A percentile compares a stretch with the other conserved stretches of the same genome.
Conservation (phyloP, 2,329 filamentous ascomycete species). For the Cyclaneusma minus region DNA sequence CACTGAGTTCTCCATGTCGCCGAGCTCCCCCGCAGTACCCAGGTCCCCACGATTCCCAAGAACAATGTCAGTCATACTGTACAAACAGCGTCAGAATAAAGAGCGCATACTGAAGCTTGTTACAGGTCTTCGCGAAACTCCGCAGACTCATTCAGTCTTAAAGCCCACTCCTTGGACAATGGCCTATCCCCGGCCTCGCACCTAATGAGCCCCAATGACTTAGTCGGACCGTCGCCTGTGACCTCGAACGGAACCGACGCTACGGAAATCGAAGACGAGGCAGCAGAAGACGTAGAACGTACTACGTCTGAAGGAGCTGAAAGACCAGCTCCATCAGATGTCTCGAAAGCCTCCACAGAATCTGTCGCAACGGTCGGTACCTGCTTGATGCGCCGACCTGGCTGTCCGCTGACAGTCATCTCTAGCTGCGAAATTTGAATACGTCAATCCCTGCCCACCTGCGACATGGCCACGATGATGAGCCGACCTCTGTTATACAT, state of each 20-base stretch:
- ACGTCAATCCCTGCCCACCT: constrained; percentile 42
- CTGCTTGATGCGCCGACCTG: too few relatives aligned
- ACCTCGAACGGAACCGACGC: constrained; percentile 73
- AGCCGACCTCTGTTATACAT: constrained; percentile 82
- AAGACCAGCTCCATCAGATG: constrained; percentile 19
- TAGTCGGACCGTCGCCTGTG: constrained; percentile 69
- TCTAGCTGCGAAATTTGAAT: constrained; percentile 17
- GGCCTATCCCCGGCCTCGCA: constrained; percentile 13
- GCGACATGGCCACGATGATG: constrained; percentile 49
- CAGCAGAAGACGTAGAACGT: constrained; percentile 39
- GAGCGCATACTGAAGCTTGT: constrained; percentile 4
- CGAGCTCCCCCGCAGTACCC: constrained; percentile 31
- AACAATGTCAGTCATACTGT: too few relatives aligned
- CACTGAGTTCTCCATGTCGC: constrained; percentile 37
- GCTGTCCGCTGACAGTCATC: constrained; percentile 7
- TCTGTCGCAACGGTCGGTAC: constrained; percentile 5
- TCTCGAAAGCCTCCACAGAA: constrained; percentile 15
- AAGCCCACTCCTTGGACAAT: constrained; percentile 29
- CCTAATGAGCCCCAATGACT: constrained; percentile 47
- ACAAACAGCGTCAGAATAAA: too few relatives aligned
- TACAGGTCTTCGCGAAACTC: constrained; percentile 27
- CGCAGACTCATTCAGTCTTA: constrained; percentile 32
- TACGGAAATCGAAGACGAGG: constrained; percentile 74
- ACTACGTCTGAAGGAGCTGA: constrained; percentile 21
- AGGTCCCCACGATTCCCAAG: constrained; percentile 29